A percentile compares a stretch with the other conserved stretches of the same genome.
These are phyloP conservation scores for Aspergillus floridensis DNA, from an alignment of 2,329 filamentous ascomycete genomes.

Conservation along the genomic window DNA sequence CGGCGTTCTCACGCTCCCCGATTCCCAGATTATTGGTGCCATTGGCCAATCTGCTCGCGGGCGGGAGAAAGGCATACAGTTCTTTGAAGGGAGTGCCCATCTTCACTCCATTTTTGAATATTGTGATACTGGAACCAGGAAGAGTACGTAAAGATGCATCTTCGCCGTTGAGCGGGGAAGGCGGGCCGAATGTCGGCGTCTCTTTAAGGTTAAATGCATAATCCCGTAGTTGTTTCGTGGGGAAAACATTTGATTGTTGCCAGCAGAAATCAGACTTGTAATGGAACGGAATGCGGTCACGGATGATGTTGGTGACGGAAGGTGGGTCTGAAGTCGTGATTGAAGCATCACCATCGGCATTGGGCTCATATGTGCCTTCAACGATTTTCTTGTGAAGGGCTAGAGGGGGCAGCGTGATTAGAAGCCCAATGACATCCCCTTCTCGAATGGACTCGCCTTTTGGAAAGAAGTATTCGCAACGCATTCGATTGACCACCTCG, in stretches of 20 bases:
- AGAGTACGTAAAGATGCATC: conserved; percentile 78
- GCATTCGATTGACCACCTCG: conserved; percentile 89
- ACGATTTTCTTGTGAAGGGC: conserved; percentile 84
- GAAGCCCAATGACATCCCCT: conserved; percentile 90
- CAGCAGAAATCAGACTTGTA: conserved; percentile 94
- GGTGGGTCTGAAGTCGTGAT: conserved; percentile 42
- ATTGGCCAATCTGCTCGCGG: conserved; percentile 62
- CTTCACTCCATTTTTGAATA: conserved; percentile 88
- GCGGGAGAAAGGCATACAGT: conserved; percentile 85
- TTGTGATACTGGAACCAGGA: conserved; percentile 77
- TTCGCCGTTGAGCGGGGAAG: conserved; percentile 62
- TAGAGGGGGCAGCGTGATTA: conserved; percentile 86
- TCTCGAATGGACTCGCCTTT: conserved; percentile 76
- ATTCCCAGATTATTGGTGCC: conserved; percentile 47
- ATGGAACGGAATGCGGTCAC: conserved; percentile 90
- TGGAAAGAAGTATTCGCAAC: conserved; percentile 85
- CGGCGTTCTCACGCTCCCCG: conserved; percentile 79
- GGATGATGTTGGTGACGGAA: conserved; percentile 76
- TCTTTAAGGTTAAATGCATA: conserved; percentile 48
- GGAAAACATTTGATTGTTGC: conserved; percentile 63
- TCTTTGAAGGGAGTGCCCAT: conserved; percentile 87
- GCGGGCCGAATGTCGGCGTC: conserved; percentile 47
- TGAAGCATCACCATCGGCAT: conserved; percentile 59
- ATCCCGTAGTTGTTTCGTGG: conserved; percentile 84
- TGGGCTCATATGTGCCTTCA: conserved; percentile 80